Conservation (phyloP, 1,139 yeast genomes). For the Debaryomyces singareniensis region DNA sequence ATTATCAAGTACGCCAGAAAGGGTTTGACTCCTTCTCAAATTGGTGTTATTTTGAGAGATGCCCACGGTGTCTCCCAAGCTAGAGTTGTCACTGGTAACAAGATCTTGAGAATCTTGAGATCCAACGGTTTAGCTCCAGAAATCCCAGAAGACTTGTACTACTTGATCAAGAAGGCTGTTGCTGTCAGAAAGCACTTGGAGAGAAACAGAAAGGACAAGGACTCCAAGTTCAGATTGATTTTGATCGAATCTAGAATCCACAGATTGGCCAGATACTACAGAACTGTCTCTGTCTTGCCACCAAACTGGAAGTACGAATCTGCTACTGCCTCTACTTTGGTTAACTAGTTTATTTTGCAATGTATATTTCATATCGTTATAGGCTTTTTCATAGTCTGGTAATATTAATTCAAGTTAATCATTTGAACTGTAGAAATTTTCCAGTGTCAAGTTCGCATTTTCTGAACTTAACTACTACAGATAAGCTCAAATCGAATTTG, state of each 20-base stretch:
- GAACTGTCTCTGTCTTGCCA: slow-evolving; percentile 97
- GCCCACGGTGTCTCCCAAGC: slow-evolving; percentile 99
- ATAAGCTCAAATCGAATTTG: background rate
- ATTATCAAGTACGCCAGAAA: slow-evolving; percentile 99
- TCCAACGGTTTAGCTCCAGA: slow-evolving; percentile 99
- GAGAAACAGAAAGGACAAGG: slow-evolving; percentile 99
- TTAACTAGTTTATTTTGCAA: slow-evolving; percentile 59
- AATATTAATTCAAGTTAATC: no score
- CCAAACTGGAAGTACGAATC: slow-evolving; percentile 99
- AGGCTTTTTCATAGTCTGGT: background rate
- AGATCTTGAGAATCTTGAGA: slow-evolving; percentile 97
- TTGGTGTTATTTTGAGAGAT: slow-evolving; percentile 99
- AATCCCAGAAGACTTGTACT: slow-evolving; percentile 99
- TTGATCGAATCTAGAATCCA: slow-evolving; percentile 99
- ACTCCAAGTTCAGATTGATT: slow-evolving; percentile 99
- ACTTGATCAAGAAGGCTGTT: slow-evolving; percentile 98
- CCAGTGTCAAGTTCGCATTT: no score
- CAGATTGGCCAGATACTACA: slow-evolving; percentile 99
- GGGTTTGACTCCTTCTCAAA: slow-evolving; percentile 99
- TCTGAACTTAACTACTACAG: no score
- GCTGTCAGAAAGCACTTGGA: slow-evolving; percentile 99
- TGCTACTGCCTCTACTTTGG: slow-evolving; percentile 99
- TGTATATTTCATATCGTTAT: background rate
- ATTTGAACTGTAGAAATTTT: no score
- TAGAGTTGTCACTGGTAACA: slow-evolving; percentile 98